Evolutionary conservation across 2,329 filamentous ascomycete genomes (phyloP), one percentile per base, ranked within the genome.

Genomic region (Huntiella omanensis): DNA sequence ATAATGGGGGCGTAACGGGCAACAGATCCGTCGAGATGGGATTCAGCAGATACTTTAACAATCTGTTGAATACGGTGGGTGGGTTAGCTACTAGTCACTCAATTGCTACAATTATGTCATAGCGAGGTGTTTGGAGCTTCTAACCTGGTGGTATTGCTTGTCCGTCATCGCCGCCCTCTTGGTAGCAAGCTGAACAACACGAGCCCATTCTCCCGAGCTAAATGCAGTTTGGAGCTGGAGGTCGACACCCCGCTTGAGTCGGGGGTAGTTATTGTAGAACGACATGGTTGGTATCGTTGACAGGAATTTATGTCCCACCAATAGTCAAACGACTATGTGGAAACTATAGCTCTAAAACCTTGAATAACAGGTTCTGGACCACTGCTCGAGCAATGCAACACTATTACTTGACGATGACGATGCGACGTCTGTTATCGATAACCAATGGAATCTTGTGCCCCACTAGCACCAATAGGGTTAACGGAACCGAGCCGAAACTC

Each of bases 141-240:
- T 32, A 15, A 74, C 70, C 60, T 73, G 65, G 53, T 69, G 75
- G 54, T 75, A 76, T 5, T 67, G 61, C 37, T 75, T 71, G 44
- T 71, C 70, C 17, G 42, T 13, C 40, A 47, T 57, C 52, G 65
- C 66, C 48, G 62, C 60, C 22, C 69, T 62, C 57, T 71, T 68
- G 51, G 70, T 67, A 11, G 72, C 71, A 11, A 74, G 61, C 22
- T 66, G 69, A 19, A 67, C 60, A 45, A 66, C 70, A 12, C 60
- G 59, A 13, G 61, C 53, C 72, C 71, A 77, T 56, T 70, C 71
- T 44, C 66, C 62, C 46, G 72, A 69, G 36, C 63, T 61, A 48
- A 72, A 77, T 45, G 70, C 70, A 11, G 65, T 63, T 59, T 73
- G 68, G 7, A 77, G 62, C 60, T 71, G 67, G 43, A 70, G 60